Evolutionary conservation across 139 green algal genomes (phyloP), one percentile per base, ranked within the genome.

Genomic region (Auxenochlorella protothecoides): DNA sequence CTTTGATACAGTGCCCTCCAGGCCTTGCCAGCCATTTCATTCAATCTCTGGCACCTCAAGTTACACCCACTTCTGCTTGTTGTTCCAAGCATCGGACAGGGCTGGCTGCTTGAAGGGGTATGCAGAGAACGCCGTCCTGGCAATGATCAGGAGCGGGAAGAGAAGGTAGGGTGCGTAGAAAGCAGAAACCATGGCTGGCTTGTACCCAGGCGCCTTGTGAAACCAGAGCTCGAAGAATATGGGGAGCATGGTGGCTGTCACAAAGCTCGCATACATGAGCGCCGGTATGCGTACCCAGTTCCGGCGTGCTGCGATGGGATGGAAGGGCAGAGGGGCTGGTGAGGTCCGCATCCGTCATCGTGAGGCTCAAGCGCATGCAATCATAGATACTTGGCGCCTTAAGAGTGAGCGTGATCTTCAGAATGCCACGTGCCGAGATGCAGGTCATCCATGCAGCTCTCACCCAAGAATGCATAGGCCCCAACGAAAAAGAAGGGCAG

Each of bases 401-500:
- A 44, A 44, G 27, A 44, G 27, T 44, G 27, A 44, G 27, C 27
- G 27, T 44, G 27, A 44, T 44, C 27, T 44, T 44, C 27, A 44
- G 27, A 44, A 44, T 44, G 27, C 27, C 27, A 44, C 27, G 27
- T 44, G 27, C 27, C 27, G 27, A 44, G 27, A 44, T 44, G 27
- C 27, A 44, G 27, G 27, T 44, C 27, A 44, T 44, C 27, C 27
- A 44, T 44, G 27, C 27, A 1, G 27, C 27, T 44, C 71, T 5
- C 16, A 76, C 65, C 65, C 4, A 75, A 53, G 53, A 87, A 87
- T 1, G 83, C 87, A 13, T 88, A 92, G 7, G 71, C 64, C 3
- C 71, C 85, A 6, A 88, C 63, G 53, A 94, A 89, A 74, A 94
- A 94, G 76, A 89, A 89, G 16, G 88, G 88, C 55, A 93, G 78